These are phyloP conservation scores for Areca catechu DNA, from an alignment of 176 grass and related monocot genomes.

Conservation along the genomic window DNA sequence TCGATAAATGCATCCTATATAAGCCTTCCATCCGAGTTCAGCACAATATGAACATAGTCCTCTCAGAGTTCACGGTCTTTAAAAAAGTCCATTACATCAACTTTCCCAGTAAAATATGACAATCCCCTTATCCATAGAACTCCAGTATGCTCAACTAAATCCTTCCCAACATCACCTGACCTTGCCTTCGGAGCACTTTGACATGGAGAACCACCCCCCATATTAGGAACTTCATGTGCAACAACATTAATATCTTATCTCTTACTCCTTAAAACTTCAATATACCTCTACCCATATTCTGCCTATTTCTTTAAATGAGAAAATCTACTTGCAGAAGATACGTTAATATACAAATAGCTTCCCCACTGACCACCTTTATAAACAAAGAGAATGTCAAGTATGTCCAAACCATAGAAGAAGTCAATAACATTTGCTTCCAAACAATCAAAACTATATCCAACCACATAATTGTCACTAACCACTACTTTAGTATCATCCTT, in stretches of 20 bases:
- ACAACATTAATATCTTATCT: slow-evolving; percentile 39
- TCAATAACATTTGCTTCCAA: slow-evolving; percentile 30
- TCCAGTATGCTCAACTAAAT: too few relatives aligned
- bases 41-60: too few relatives aligned
- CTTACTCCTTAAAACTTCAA: slow-evolving; percentile 36
- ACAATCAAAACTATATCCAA: slow-evolving; percentile 27
- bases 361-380: slow-evolving; percentile 32
- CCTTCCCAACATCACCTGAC: too few relatives aligned
- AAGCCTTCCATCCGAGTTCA: too few relatives aligned
- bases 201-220: slow-evolving; percentile 2
- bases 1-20: too few relatives aligned
- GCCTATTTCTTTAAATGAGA: slow-evolving; percentile 23
- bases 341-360: slow-evolving; percentile 29
- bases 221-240: slow-evolving; percentile 26
- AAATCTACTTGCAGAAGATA: slow-evolving; percentile 31
- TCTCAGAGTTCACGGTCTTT: too few relatives aligned
- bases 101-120: too few relatives aligned
- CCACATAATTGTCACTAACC: too few relatives aligned
- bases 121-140: too few relatives aligned
- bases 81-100: too few relatives aligned
- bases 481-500: too few relatives aligned
- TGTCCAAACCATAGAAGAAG: slow-evolving; percentile 31
- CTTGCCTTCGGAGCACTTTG: too few relatives aligned
- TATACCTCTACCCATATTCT: slow-evolving; percentile 38
- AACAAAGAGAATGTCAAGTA: slow-evolving; percentile 37